These are phyloP conservation scores for Magnaporthiopsis incrustans DNA, from an alignment of 2,329 filamentous ascomycete species.

Conservation along the genomic window DNA sequence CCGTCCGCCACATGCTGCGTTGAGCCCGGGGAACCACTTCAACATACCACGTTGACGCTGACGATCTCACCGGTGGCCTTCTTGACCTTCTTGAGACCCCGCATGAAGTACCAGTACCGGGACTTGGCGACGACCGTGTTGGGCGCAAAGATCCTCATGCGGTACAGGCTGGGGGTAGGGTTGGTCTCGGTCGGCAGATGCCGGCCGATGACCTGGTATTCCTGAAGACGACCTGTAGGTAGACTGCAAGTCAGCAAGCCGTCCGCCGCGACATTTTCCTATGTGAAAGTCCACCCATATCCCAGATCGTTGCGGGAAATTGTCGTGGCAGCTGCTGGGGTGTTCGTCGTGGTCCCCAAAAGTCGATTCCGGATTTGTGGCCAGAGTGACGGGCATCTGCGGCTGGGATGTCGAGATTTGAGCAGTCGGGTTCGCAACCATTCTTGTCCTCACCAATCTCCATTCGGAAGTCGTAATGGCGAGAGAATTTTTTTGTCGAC, in stretches of 20 bases:
- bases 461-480: not conserved
- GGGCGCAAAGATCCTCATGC: conserved; percentile 99
- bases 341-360: not conserved
- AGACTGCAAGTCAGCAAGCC: conserved; percentile 15
- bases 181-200: conserved; percentile 97
- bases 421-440: not conserved
- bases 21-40: not conserved
- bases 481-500: not conserved
- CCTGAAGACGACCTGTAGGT: conserved; percentile 86
- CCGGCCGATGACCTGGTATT: conserved; percentile 99
- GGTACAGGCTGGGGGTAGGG: conserved; percentile 97
- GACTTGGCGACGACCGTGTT: conserved; percentile 99
- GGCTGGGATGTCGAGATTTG: not conserved
- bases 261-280: not conserved
- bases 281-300: not conserved
- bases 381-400: not conserved
- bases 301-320: too few relatives aligned
- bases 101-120: conserved; percentile 99
- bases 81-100: conserved; percentile 99
- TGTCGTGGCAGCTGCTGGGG: not conserved
- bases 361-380: not conserved
- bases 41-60: conserved; percentile 82
- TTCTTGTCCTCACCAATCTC: not conserved
- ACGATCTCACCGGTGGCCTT: conserved; percentile 99
- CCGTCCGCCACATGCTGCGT: not conserved